phyloP scores from a whole-genome alignment of 2,329 filamentous ascomycete genomes.

The Pyrenophora tritici-repentis region DNA sequence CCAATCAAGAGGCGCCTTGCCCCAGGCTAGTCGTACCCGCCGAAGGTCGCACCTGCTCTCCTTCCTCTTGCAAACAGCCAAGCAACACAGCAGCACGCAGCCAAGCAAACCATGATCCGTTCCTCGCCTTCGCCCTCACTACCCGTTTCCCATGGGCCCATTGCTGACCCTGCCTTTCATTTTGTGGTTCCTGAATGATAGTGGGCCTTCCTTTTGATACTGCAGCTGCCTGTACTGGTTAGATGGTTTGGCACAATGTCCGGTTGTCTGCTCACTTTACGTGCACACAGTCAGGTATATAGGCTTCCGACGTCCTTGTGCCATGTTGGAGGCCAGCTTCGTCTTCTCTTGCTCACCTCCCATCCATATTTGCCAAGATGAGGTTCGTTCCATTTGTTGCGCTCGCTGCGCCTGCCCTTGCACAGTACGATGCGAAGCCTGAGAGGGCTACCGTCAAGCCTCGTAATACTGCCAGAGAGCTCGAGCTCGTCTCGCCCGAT shows the following conservation, averaged over 20 bases:
- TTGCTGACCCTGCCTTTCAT: slow-evolving; percentile 7
- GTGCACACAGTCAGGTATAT: slow-evolving; percentile 16
- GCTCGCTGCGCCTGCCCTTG: slow-evolving; percentile 29
- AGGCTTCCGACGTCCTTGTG: slow-evolving; percentile 6
- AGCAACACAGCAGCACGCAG: slow-evolving; percentile 24
- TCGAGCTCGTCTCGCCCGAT: slow-evolving; percentile 24
- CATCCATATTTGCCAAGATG: slow-evolving; percentile 27
- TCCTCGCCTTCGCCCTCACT: slow-evolving; percentile 15
- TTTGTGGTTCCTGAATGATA: slow-evolving; percentile 24
- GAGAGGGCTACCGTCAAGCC: slow-evolving; percentile 3
- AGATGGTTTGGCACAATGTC: slow-evolving; percentile 11
- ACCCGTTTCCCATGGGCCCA: slow-evolving; percentile 12
- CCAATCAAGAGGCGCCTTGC: slow-evolving; percentile 30
- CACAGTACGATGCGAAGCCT: slow-evolving; percentile 16
- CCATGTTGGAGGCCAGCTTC: slow-evolving; percentile 10
- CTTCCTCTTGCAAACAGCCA: slow-evolving; percentile 21
- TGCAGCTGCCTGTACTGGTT: slow-evolving; percentile 34
- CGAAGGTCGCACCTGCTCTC: slow-evolving; percentile 22
- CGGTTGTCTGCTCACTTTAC: slow-evolving; percentile 1
- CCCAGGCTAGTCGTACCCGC: slow-evolving; percentile 19
- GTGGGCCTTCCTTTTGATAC: slow-evolving; percentile 2
- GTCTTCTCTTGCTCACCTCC: slow-evolving; percentile 12
- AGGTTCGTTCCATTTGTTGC: slow-evolving; percentile 35
- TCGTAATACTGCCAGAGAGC: too few species aligned
- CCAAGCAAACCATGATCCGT: slow-evolving; percentile 26